Base-by-base conservation (phyloP, 805 yeast species). In the Starmera dryadoides region DNA sequence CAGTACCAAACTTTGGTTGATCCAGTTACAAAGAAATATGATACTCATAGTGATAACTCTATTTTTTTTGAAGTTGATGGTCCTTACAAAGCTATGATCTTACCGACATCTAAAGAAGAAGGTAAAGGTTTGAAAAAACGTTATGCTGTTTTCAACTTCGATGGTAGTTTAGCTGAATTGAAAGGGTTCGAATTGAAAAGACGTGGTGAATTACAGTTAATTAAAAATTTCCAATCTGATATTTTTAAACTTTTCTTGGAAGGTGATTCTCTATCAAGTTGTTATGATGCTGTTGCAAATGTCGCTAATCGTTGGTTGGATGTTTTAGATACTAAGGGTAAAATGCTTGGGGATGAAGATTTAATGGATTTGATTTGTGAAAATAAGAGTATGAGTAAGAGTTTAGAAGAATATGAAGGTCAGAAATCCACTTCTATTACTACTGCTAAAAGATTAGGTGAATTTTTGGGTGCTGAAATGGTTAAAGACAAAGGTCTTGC, bases 11-110 rank as follows among this genome's bases (percentile, higher is more conserved):
- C 83, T 37, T 64, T 89, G 36, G 77, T 75, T 2, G 95, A 91
- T 55, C 79, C 86, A 0, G 71, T 69, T 2, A 71, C 66, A 16
- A 72, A 77, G 55, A 76, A 74, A 49, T 93, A 91, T 61, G 78
- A 81, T 40, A 82, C 88, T 0, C 73, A 74, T 36, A 79, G 91
- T 17, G 98, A 93, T 53, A 93, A 93, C 60, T 84, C 96, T 14
- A 93, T 93, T 61, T 91, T 91, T 64, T 93, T 93, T 50, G 99
- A 93, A 58, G 96, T 94, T 16, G 99, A 93, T 66, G 99, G 99
- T 10, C 99, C 99, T 1, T 93, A 93, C 58, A 84, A 79, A 52
- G 98, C 98, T 0, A 93, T 93, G 98, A 77, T 93, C 41, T 70
- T 93, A 37, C 99, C 99, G 4, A 88, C 98, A 0, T 91, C 98